Percentiles rank a stretch among this genome's conserved stretches.
Evolutionary conservation across 2,329 filamentous ascomycete species (phyloP).

Genomic region (Diaporthe vexans): DNA sequence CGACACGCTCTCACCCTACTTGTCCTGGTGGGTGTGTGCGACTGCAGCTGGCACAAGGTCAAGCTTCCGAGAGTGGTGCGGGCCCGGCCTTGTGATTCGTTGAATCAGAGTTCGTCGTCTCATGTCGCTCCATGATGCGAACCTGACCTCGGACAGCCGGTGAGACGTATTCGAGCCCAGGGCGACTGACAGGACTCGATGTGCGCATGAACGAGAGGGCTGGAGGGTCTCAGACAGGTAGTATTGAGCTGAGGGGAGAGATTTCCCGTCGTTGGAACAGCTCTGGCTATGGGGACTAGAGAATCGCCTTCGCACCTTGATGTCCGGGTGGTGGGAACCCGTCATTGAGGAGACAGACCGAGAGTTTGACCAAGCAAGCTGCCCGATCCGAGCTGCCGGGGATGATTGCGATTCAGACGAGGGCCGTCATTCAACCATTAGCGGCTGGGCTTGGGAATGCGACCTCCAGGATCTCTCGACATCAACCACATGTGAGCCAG

Average conservation of each 20-base stretch:
- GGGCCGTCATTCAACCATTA: slow-evolving; percentile 27
- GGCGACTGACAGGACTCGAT: slow-evolving; percentile 16
- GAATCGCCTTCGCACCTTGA: slow-evolving; percentile 35
- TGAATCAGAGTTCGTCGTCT: slow-evolving; percentile 37
- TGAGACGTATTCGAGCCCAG: slow-evolving; percentile 20
- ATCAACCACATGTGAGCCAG: slow-evolving; percentile 23
- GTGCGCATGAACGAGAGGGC: slow-evolving; percentile 33
- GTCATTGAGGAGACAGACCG: slow-evolving; percentile 32
- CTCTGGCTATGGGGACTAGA: not conserved
- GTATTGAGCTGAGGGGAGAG: slow-evolving; percentile 12
- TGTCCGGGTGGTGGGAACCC: slow-evolving; percentile 28
- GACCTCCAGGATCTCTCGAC: slow-evolving; percentile 19
- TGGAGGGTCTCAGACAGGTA: slow-evolving; percentile 19
- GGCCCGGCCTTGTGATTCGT: slow-evolving; percentile 36
- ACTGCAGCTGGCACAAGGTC: slow-evolving; percentile 19
- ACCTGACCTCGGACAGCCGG: slow-evolving; percentile 19
- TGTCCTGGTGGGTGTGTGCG: slow-evolving; percentile 23
- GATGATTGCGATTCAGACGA: not conserved
- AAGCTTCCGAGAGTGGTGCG: slow-evolving; percentile 35
- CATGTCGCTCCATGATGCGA: slow-evolving; percentile 31
- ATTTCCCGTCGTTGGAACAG: not conserved
- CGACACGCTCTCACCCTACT: slow-evolving; percentile 1
- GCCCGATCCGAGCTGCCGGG: slow-evolving; percentile 20
- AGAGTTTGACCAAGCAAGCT: slow-evolving; percentile 31
- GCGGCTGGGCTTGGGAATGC: slow-evolving; percentile 14